Evolutionary conservation across 2,329 filamentous ascomycete species (phyloP).

Genomic region (Westerdykella sp.): DNA sequence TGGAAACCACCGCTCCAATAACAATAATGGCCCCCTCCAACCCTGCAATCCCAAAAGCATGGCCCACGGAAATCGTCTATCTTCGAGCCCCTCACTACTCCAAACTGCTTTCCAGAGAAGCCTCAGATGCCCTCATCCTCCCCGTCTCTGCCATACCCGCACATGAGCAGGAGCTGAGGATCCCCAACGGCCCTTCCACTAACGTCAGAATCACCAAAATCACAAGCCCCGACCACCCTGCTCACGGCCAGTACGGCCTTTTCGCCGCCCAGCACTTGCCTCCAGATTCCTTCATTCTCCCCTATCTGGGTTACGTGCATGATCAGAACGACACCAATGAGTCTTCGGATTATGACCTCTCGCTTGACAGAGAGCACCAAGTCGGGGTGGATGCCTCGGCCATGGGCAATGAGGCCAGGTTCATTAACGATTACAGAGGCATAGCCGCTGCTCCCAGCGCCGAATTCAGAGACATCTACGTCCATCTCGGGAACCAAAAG

Average conservation of each 20-base stretch:
- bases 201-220: slow-evolving; percentile 42
- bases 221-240: slow-evolving; percentile 40
- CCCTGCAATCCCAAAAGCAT: slow-evolving; percentile 23
- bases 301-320: slow-evolving; percentile 48
- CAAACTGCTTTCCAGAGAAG: slow-evolving; percentile 21
- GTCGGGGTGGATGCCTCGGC: slow-evolving; percentile 45
- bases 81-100: slow-evolving; percentile 27
- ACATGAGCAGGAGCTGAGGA: slow-evolving; percentile 7
- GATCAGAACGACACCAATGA: slow-evolving; percentile 38
- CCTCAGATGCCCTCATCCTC: slow-evolving; percentile 17
- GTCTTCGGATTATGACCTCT: slow-evolving; percentile 47
- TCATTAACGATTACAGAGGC: slow-evolving; percentile 51
- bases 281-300: slow-evolving; percentile 44
- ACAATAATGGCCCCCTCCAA: neutral
- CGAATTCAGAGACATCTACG: slow-evolving; percentile 40
- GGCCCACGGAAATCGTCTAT: slow-evolving; percentile 24
- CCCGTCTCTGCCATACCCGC: slow-evolving; percentile 13
- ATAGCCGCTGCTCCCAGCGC: slow-evolving; percentile 38
- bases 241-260: slow-evolving; percentile 44
- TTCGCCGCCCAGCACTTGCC: slow-evolving; percentile 42
- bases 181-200: slow-evolving; percentile 24
- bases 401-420: slow-evolving; percentile 48
- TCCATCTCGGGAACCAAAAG: slow-evolving; percentile 32
- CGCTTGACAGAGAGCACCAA: slow-evolving; percentile 44
- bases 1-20: too few species aligned